Percentiles rank a stretch among this genome's conserved stretches.
Evolutionary conservation across 768 basidiomycete genomes (phyloP).

Genomic region (Trametes coccinea): DNA sequence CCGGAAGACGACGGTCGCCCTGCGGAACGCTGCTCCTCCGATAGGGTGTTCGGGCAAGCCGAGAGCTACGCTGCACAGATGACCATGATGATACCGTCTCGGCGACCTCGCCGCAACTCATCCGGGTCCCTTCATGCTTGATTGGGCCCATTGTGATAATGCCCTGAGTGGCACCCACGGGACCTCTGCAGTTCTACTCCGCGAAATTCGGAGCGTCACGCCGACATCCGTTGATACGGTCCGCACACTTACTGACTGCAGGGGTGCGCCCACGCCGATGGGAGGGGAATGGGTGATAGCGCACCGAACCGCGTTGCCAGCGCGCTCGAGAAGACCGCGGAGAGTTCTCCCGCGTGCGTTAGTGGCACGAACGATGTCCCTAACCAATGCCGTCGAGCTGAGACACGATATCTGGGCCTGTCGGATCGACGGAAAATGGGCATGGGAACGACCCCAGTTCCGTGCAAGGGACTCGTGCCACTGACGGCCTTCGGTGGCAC

Average conservation of each 20-base stretch:
- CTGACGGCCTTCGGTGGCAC: background rate
- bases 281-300: background rate
- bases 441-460: slow-evolving; percentile 15
- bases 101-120: background rate
- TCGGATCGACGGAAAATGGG: slow-evolving; percentile 10
- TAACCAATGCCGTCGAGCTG: background rate
- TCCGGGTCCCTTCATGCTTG: no score
- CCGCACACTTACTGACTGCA: background rate
- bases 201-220: background rate
- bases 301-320: background rate
- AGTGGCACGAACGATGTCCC: background rate
- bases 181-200: background rate
- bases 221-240: background rate
- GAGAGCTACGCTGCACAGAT: no score
- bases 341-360: slow-evolving; percentile 3
- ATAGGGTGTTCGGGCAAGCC: background rate
- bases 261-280: background rate
- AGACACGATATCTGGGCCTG: background rate
- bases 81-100: background rate
- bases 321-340: slow-evolving; percentile 3
- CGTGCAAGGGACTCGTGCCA: background rate
- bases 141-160: no score
- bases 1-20: background rate
- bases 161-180: background rate
- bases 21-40: slow-evolving; percentile 3